Conservation (phyloP, 305 asterid genomes). For the Fraxinus angustifolia region DNA sequence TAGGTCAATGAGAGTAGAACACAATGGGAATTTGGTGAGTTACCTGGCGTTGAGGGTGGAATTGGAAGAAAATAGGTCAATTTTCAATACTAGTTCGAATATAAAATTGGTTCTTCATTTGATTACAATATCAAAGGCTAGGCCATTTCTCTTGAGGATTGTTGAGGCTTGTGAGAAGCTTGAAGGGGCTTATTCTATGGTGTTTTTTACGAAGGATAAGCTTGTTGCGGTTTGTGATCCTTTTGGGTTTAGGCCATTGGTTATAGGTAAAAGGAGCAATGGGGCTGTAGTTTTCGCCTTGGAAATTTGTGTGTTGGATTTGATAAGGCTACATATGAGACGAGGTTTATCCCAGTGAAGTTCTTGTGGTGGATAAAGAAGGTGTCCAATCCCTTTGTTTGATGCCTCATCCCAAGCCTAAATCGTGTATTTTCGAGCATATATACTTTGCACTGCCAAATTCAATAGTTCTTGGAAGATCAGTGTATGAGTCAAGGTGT, state of each 20-base stretch:
- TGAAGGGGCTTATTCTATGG: slow-evolving; percentile 87
- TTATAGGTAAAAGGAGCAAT: slow-evolving; percentile 79
- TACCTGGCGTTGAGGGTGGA: slow-evolving; percentile 59
- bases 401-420: slow-evolving; percentile 48
- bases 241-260: slow-evolving; percentile 82
- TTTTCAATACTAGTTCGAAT: slow-evolving; percentile 72
- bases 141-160: slow-evolving; percentile 72
- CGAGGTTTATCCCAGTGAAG: slow-evolving; percentile 53
- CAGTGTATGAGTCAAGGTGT: slow-evolving; percentile 46
- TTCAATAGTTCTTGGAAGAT: slow-evolving; percentile 50
- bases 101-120: slow-evolving; percentile 70
- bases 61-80: slow-evolving; percentile 76
- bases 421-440: slow-evolving; percentile 61
- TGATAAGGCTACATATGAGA: slow-evolving; percentile 70
- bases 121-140: slow-evolving; percentile 65
- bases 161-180: slow-evolving; percentile 81
- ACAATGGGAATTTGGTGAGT: slow-evolving; percentile 84
- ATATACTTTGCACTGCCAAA: slow-evolving; percentile 54
- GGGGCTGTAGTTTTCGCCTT: slow-evolving; percentile 86
- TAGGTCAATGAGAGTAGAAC: slow-evolving; percentile 77
- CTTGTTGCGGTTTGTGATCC: slow-evolving; percentile 82
- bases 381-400: slow-evolving; percentile 57
- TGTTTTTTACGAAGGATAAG: slow-evolving; percentile 60
- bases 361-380: slow-evolving; percentile 69
- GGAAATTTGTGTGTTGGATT: slow-evolving; percentile 76